phyloP scores from a whole-genome alignment of 352 stramenopile species.

The Phytophthora litchii region DNA sequence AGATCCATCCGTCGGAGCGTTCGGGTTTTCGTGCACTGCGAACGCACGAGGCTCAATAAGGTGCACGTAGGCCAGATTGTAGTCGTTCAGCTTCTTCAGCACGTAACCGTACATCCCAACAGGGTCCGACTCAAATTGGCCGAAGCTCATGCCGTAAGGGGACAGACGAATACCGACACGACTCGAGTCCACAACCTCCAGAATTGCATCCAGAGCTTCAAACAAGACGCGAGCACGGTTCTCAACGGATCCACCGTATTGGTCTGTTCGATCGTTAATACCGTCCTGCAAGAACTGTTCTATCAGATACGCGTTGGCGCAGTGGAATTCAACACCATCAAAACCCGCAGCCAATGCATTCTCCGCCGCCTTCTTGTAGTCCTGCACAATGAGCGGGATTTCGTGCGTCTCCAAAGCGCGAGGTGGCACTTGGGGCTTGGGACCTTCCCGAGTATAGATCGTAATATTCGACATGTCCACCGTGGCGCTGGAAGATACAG shows the following conservation, averaged over 20 bases:
- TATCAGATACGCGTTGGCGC: conserved; percentile 90
- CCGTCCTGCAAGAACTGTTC: conserved; percentile 86
- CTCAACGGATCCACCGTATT: conserved; percentile 72
- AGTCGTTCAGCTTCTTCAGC: conserved; percentile 44
- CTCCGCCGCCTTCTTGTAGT: conserved; percentile 69
- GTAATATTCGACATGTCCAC: conserved; percentile 29
- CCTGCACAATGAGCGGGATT: conserved; percentile 65
- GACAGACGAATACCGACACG: conserved; percentile 43
- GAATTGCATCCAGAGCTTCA: conserved; percentile 62
- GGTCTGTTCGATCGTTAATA: conserved; percentile 80
- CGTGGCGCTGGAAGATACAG: conserved; percentile 54
- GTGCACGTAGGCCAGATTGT: conserved; percentile 54
- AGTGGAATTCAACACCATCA: conserved; percentile 77
- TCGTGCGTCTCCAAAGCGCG: conserved; percentile 71
- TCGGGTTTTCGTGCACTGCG: conserved; percentile 34
- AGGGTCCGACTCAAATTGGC: conserved; percentile 46
- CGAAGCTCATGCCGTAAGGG: conserved; percentile 41
- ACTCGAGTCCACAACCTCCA: conserved; percentile 42
- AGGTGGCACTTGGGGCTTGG: conserved; percentile 52
- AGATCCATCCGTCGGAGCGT: conserved; percentile 37
- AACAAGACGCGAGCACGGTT: conserved; percentile 42
- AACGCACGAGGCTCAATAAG: conserved; percentile 52
- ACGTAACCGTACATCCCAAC: conserved; percentile 41
- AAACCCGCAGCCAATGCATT: conserved; percentile 72
- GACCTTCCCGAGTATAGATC: conserved; percentile 39